Evolutionary conservation across 2,329 filamentous ascomycete genomes (phyloP).

Genomic region (Diaporthe destruens): DNA sequence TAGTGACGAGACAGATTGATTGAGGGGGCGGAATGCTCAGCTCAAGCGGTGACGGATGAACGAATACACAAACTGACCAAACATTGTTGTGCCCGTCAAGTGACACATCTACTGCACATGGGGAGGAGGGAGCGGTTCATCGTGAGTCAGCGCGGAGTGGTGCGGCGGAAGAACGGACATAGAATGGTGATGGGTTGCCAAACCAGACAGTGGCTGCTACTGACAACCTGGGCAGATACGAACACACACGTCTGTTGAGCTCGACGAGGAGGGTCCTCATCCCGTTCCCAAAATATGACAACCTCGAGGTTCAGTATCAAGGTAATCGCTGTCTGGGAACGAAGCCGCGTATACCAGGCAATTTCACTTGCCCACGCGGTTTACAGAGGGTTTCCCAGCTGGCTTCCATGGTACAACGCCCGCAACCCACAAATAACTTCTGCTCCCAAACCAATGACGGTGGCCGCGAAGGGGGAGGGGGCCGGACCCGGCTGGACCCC

Average conservation of each 20-base stretch:
- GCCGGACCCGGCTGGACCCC: not conserved
- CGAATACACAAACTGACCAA: slow-evolving; percentile 12
- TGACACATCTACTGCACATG: not conserved
- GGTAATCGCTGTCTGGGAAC: not conserved
- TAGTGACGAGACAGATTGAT: slow-evolving; percentile 8
- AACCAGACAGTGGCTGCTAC: not conserved
- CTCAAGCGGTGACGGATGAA: slow-evolving; percentile 6
- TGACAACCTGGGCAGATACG: too few species aligned
- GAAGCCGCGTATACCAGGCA: not conserved
- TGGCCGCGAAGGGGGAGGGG: not conserved
- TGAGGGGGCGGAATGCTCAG: slow-evolving; percentile 4
- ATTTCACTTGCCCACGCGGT: not conserved
- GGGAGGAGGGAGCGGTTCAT: not conserved
- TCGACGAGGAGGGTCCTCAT: not conserved
- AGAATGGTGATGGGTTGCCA: not conserved
- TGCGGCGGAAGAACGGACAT: not conserved
- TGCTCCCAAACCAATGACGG: not conserved
- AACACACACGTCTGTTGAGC: not conserved
- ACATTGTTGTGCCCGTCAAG: not conserved
- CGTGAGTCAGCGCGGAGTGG: not conserved
- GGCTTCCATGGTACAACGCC: not conserved
- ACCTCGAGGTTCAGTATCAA: not conserved
- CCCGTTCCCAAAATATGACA: not conserved
- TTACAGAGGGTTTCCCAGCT: not conserved
- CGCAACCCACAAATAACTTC: not conserved